Evolutionary conservation across 331 rosid genomes (phyloP), one percentile per base, ranked within the genome.

Genomic region (Ulmus americana): DNA sequence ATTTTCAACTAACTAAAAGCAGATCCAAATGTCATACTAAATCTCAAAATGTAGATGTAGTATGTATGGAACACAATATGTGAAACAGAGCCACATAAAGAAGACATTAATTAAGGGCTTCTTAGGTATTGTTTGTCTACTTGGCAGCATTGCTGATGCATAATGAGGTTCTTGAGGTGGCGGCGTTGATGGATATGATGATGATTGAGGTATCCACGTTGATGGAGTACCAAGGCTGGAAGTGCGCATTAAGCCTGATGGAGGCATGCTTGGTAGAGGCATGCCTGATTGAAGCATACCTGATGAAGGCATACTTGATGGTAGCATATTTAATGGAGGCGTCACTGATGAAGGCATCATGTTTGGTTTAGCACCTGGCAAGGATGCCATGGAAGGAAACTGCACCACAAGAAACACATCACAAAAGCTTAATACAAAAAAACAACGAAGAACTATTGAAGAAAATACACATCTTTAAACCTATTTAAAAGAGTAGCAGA

Each of bases 301-400:
- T 8, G 81, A 59, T 47, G 67, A 52, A 69, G 85, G 79, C 14
- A 71, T 54, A 77, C 76, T 71, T 47, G 91, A 63, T 38, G 73
- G 64, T 15, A 56, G 88, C 66, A 78, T 16, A 20, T 76, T 82
- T 6, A 80, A 61, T n/a, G 65, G 62, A 75, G 88, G 79, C 35
- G 70, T 40, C 15, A 79, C 83, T 7, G 82, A 62, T 39, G 70
- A 62, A 73, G 87, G 78, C 40, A 70, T 58, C 67, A 82, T 63
- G 68, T 71, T 74, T 50, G 90, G 91, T 69, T 85, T 74, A 44
- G 88, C 82, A 74, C 94, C 87, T 53, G 83, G 95, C 78, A 88
- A 72, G 39, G 97, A 72, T 77, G 79, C 80, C 85, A 80, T 72
- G 60, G 96, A 85, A 76, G 91, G 95, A 78, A 90, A 94, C 99